Conservation (phyloP, 192 early-diverging fungal species). For the Umbelopsis sp. region DNA sequence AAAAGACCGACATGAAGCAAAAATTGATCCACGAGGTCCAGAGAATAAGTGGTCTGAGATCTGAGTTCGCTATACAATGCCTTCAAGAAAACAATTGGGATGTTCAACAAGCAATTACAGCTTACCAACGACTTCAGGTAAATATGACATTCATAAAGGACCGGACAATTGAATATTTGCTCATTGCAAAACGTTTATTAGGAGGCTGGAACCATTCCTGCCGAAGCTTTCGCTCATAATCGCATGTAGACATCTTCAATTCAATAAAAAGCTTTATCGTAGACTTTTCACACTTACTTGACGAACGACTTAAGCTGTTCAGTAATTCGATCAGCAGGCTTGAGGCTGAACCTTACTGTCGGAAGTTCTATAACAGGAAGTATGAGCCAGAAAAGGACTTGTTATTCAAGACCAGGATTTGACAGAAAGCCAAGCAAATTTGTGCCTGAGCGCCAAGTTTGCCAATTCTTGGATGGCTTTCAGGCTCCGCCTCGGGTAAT, state of each 20-base stretch:
- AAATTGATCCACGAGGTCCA: neutral
- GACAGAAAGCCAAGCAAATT: neutral
- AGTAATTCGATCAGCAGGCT: too few relatives aligned
- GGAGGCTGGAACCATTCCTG: conserved; percentile 6
- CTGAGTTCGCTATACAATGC: conserved; percentile 3
- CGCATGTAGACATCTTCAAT: too few relatives aligned
- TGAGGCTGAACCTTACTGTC: too few relatives aligned
- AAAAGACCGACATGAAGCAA: neutral
- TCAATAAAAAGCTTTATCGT: too few relatives aligned
- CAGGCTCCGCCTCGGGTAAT: too few relatives aligned
- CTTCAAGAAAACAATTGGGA: conserved; percentile 11
- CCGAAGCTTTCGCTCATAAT: neutral
- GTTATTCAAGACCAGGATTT: too few relatives aligned
- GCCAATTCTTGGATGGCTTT: neutral
- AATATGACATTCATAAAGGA: neutral
- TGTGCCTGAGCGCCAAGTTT: neutral
- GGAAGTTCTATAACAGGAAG: too few relatives aligned
- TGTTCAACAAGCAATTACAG: neutral
- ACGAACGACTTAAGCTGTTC: too few relatives aligned
- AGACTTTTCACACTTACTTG: too few relatives aligned
- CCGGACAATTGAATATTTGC: neutral
- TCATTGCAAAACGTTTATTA: neutral
- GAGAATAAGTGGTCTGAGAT: neutral
- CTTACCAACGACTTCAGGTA: conserved; percentile 8
- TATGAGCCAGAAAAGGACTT: too few relatives aligned